Conservation (phyloP, 1,284 basidiomycete species). For the Malassezia nana region DNA sequence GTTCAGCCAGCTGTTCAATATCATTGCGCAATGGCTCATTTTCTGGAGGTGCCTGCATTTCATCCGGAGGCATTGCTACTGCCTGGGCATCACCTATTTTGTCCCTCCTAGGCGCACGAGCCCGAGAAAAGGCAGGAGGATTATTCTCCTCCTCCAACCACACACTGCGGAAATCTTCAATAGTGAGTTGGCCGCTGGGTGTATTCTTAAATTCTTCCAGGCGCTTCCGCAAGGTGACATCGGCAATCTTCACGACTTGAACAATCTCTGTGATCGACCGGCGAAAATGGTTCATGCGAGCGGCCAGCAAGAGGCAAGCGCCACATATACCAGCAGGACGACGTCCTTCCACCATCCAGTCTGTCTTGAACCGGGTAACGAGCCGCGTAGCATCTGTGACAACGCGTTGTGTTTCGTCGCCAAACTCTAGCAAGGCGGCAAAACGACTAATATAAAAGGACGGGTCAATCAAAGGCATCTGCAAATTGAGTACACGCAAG, state of each 20-base stretch:
- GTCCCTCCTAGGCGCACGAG: conserved; percentile 61
- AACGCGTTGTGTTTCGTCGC: conserved; percentile 80
- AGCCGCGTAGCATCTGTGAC: conserved; percentile 87
- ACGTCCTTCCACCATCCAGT: conserved; percentile 94
- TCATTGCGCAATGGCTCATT: neutral
- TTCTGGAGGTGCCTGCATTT: neutral
- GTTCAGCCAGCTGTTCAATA: conserved; percentile 32
- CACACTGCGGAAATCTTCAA: conserved; percentile 81
- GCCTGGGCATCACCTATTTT: conserved; percentile 38
- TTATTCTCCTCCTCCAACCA: conserved; percentile 86
- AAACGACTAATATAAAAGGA: conserved; percentile 96
- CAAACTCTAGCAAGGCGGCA: conserved; percentile 90
- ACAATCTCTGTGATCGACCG: conserved; percentile 88
- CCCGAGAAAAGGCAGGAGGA: conserved; percentile 65
- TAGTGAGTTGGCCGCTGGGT: conserved; percentile 69
- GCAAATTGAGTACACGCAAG: conserved; percentile 74
- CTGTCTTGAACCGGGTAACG: conserved; percentile 84
- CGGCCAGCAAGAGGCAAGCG: conserved; percentile 84
- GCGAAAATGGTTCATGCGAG: conserved; percentile 95
- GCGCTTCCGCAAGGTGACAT: conserved; percentile 81
- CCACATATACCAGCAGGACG: conserved; percentile 95
- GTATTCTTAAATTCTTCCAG: conserved; percentile 92
- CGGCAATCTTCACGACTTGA: conserved; percentile 87
- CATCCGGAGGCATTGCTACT: conserved; percentile 1
- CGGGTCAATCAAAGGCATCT: conserved; percentile 79